Base-by-base conservation (phyloP, 495 filamentous ascomycete species). In the Aspergillus campestris region DNA sequence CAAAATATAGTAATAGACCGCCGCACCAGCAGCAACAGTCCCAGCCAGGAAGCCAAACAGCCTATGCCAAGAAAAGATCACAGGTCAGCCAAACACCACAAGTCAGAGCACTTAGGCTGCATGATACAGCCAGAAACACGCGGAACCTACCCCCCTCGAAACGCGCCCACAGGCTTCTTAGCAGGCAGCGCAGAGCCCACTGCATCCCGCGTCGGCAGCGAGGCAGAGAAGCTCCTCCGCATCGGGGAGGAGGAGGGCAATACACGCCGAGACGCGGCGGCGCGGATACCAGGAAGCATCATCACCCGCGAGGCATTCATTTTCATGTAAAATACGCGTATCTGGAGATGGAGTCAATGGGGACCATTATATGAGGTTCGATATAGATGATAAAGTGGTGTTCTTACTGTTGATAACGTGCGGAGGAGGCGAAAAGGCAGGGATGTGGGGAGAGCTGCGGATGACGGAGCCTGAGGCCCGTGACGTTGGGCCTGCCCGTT, bases 11-110 rank as follows among this genome's bases (percentile, higher is more conserved):
- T 86, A 88, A 68, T 95, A 97, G 50, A 94, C 81, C 33, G 76
- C 81, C 29, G 73, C 81, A 57, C 88, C 89, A 30, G 91, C 80
- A 44, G 86, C 72, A 31, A 86, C 81, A 42, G 83, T 78, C 46
- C 92, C 92, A 52, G 95, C 72, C 33, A 98, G 81, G 75, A 98
- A 97, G 46, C 94, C 92, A 60, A 96, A 89, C 43, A 95, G 64
- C 37, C 92, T 97, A 51, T 12, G 34, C 8, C 11, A 7, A 8
- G 36, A 50, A 44, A 56, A 44, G 15, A 34, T 28, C 43, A 34
- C 44, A 14, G 6, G 44, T 51, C 34, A 51, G 34, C 43, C 34
- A 31, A 36, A 8, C 13, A 6, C 8, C 24, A 45, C 10, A 11
- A 12, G 18, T 12, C 7, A 30, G 24, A 34, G 31, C 7, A 7